Percentiles rank a stretch among this genome's conserved stretches.
Evolutionary conservation across 2,329 filamentous ascomycete species (phyloP).

Genomic region (Pestalotiopsis sp.): DNA sequence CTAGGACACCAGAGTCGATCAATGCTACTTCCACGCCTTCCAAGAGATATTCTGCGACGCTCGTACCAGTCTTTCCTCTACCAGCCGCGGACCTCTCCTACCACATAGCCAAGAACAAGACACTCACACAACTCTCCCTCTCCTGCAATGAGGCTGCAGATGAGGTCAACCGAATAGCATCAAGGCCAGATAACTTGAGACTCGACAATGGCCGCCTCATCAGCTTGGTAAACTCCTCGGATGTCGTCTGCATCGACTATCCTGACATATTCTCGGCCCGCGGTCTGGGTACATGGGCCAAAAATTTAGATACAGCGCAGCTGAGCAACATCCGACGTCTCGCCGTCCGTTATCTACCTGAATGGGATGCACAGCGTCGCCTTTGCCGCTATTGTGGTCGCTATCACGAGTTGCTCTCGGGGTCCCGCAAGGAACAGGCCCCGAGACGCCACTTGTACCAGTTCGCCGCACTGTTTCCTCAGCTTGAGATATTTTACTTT

Average conservation of each 20-base stretch:
- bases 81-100: constrained; percentile 28
- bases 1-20: background rate
- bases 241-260: constrained; percentile 33
- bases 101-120: constrained; percentile 26
- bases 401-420: constrained; percentile 22
- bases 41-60: constrained; percentile 17
- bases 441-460: constrained; percentile 45
- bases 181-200: constrained; percentile 23
- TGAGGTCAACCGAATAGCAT: constrained; percentile 19
- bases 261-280: constrained; percentile 21
- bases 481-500: constrained; percentile 45
- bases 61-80: constrained; percentile 23
- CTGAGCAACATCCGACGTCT: constrained; percentile 37
- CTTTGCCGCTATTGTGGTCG: constrained; percentile 37
- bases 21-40: background rate
- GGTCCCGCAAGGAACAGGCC: constrained; percentile 22
- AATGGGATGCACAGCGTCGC: constrained; percentile 37
- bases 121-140: constrained; percentile 21
- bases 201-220: constrained; percentile 26
- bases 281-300: constrained; percentile 24
- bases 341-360: constrained; percentile 43
- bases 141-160: constrained; percentile 24
- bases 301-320: constrained; percentile 24
- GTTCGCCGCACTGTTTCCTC: constrained; percentile 42
- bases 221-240: constrained; percentile 23